Base-by-base conservation (phyloP, 352 stramenopile species). In the Phytophthora hybrid region DNA sequence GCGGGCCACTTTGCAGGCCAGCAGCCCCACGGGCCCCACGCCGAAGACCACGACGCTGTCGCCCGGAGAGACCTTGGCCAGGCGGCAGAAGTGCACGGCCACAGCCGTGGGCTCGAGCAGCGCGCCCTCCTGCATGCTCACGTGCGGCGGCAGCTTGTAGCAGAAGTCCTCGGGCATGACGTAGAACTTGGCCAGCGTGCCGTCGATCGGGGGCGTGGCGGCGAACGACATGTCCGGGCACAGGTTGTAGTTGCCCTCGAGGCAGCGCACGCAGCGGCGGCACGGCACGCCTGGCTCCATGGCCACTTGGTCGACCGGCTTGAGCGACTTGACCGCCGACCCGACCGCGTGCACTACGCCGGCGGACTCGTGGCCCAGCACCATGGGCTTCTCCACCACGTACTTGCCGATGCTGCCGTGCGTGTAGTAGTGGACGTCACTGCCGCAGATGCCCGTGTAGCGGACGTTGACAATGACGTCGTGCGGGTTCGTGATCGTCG, bases 381-480 rank as follows among this genome's bases (percentile, higher is more conserved):
- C 68, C 68, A 76, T 73, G n/a, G 68, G 63, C 52, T 73, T 66
- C 6, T 67, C 41, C 57, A 79, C 67, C 37, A 79, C 73, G 39
- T 59, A 79, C 62, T 76, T 72, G 62, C 67, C 73, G 59, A 79
- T 79, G 41, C 67, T 54, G 34, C 73, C 62, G 67, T 76, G 62
- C n/a, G 58, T 79, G 73, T 73, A 79, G 68, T 79, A 76, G 62
- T 79, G 67, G 3, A 79, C 52, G 58, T 79, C 67, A 32, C 73
- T 79, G 39, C 67, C 62, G 41, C 73, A 79, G 52, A 79, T 79
- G 13, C 73, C 73, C 10, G 68, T 79, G 67, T 70, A 79, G 52
- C 67, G 62, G 6, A 76, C 73, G 21, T 76, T 73, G 21, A 79
- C 62, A 29, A 79, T 58, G 1, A 79, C 67, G 29, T 73, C 68